Conservation (phyloP, 2,329 filamentous ascomycete species). For the Fusarium tupiense region DNA sequence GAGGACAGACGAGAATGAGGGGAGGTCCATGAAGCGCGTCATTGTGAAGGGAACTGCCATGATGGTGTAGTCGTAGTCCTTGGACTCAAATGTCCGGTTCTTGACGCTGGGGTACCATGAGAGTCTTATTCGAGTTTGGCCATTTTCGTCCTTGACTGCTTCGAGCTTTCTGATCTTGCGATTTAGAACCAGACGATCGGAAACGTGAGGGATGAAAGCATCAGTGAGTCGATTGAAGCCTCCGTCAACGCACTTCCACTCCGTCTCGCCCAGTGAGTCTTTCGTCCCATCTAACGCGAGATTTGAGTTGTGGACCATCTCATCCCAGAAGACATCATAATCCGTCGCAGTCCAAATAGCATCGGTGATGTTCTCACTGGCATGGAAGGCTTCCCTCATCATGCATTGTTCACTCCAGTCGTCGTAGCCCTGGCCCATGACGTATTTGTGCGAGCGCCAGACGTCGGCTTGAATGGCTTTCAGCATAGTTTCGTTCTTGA, state of each 20-base stretch:
- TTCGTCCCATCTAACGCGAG: conserved; percentile 4
- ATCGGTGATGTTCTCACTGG: conserved; percentile 14
- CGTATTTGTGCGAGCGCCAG: conserved; percentile 7
- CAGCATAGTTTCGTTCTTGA: conserved; percentile 26
- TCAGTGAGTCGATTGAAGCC: conserved; percentile 3
- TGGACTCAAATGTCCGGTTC: conserved; percentile 47
- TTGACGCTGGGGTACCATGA: conserved; percentile 58
- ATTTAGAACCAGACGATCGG: not conserved
- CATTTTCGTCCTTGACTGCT: not conserved
- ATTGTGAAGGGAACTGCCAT: conserved; percentile 72
- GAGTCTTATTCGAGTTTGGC: conserved; percentile 34
- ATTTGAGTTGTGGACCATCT: conserved; percentile 26
- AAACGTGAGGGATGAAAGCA: not conserved
- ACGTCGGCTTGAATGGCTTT: conserved; percentile 7
- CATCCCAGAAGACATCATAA: conserved; percentile 26
- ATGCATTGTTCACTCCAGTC: conserved; percentile 17
- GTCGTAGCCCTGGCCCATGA: conserved; percentile 11
- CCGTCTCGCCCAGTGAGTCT: conserved; percentile 8
- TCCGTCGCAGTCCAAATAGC: conserved; percentile 12
- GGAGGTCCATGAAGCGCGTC: conserved; percentile 70
- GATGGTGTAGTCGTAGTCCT: conserved; percentile 72
- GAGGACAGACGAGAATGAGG: conserved; percentile 38
- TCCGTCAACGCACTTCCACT: conserved; percentile 25
- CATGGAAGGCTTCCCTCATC: conserved; percentile 4
- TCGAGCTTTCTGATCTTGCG: conserved; percentile 1